Conservation (phyloP, 495 filamentous ascomycete genomes). For the Aspergillus haitiensis region DNA sequence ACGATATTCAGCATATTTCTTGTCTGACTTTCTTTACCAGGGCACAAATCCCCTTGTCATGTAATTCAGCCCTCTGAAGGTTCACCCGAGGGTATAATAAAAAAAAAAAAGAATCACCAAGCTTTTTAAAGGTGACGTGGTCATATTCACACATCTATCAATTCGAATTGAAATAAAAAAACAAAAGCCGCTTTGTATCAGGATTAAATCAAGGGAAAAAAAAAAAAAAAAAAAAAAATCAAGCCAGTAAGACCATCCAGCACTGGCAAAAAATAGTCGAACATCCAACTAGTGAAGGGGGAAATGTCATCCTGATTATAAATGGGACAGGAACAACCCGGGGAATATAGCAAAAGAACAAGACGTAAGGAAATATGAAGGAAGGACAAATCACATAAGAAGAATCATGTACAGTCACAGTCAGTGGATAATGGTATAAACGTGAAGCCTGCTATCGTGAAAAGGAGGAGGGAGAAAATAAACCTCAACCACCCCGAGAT, state of each 20-base stretch:
- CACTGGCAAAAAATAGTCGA: not conserved
- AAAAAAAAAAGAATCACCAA: not conserved
- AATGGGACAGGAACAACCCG: slow-evolving; percentile 15
- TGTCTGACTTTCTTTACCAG: not conserved
- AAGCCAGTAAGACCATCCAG: not conserved
- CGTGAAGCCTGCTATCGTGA: slow-evolving; percentile 20
- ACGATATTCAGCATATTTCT: not conserved
- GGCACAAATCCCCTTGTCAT: not conserved
- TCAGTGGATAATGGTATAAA: slow-evolving; percentile 23
- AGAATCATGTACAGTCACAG: slow-evolving; percentile 28
- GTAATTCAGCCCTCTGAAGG: not conserved
- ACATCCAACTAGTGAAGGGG: slow-evolving; percentile 1
- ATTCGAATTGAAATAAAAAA: not conserved
- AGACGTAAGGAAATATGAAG: slow-evolving; percentile 17
- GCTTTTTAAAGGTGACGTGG: slow-evolving; percentile 3
- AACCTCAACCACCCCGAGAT: not conserved
- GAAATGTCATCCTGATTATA: slow-evolving; percentile 9
- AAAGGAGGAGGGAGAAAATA: slow-evolving; percentile 6
- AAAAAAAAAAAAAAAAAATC: not conserved
- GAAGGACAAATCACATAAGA: slow-evolving; percentile 19
- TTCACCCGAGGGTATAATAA: too few species aligned
- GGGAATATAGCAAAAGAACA: slow-evolving; percentile 20
- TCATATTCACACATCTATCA: slow-evolving; percentile 15
- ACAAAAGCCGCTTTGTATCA: not conserved
- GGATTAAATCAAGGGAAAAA: not conserved